Conservation (phyloP, 1,139 yeast genomes). For the Saccharomyces hybrid region DNA sequence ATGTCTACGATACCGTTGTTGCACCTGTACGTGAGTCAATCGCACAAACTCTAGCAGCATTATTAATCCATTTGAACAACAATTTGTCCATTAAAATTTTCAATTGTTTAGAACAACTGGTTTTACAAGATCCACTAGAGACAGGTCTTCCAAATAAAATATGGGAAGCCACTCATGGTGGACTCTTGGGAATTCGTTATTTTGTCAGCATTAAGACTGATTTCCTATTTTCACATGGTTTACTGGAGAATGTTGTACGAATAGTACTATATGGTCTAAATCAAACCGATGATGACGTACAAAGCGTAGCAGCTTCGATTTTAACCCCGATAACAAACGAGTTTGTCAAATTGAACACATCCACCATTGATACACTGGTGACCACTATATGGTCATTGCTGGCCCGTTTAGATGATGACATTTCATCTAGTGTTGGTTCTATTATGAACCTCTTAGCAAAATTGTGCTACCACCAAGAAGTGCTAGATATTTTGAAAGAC, state of each 20-base stretch:
- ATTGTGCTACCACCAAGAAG: constrained; percentile 74
- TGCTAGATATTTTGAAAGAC: constrained; percentile 58
- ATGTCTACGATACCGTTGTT: constrained; percentile 93
- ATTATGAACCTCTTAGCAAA: constrained; percentile 92
- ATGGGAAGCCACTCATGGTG: constrained; percentile 99
- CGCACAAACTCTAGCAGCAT: constrained; percentile 89
- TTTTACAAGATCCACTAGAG: constrained; percentile 54
- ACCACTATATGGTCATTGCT: constrained; percentile 84
- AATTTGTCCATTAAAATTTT: constrained; percentile 56
- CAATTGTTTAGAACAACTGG: constrained; percentile 56
- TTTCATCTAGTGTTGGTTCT: constrained; percentile 91
- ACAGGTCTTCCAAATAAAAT: constrained; percentile 28
- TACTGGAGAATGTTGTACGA: constrained; percentile 65
- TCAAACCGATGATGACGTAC: constrained; percentile 90
- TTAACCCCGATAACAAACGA: constrained; percentile 82
- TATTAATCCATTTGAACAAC: constrained; percentile 62
- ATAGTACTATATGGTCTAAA: constrained; percentile 84
- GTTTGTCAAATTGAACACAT: constrained; percentile 60
- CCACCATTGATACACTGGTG: constrained; percentile 60
- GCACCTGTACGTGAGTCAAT: constrained; percentile 98
- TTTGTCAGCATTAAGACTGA: constrained; percentile 87
- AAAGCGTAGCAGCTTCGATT: constrained; percentile 93
- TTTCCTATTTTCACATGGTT: constrained; percentile 49
- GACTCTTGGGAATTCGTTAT: constrained; percentile 87
- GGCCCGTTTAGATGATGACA: constrained; percentile 77